A percentile compares a stretch with the other conserved stretches of the same genome.
These are phyloP conservation scores for Trametes polyzona DNA, from an alignment of 1,284 basidiomycete genomes.

Conservation along the genomic window DNA sequence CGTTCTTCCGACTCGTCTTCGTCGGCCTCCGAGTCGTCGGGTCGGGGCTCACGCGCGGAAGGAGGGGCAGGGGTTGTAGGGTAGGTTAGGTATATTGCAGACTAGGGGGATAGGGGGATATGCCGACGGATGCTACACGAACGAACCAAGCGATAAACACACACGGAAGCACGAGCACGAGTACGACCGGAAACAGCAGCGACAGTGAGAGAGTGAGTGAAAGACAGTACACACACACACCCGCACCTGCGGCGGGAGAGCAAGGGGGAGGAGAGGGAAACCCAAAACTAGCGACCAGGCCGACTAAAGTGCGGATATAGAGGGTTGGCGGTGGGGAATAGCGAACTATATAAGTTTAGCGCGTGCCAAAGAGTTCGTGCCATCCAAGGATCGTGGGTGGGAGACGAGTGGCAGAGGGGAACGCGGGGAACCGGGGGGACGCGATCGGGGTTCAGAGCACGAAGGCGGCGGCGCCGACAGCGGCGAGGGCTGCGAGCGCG, in stretches of 20 bases:
- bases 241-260: neutral
- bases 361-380: slow-evolving; percentile 16
- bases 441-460: slow-evolving; percentile 38
- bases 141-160: neutral
- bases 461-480: slow-evolving; percentile 45
- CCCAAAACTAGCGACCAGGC: neutral
- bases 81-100: neutral
- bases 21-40: too few relatives aligned
- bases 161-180: too few relatives aligned
- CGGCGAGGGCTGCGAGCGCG: slow-evolving; percentile 43
- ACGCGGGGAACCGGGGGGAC: too few relatives aligned
- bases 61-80: too few relatives aligned
- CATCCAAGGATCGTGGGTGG: neutral
- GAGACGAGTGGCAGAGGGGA: neutral
- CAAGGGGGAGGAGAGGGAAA: neutral
- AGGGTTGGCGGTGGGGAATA: slow-evolving; percentile 1
- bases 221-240: too few relatives aligned
- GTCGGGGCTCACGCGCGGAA: too few relatives aligned
- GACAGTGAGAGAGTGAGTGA: too few relatives aligned
- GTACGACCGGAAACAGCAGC: too few relatives aligned
- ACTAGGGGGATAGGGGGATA: neutral
- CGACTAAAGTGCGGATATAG: neutral
- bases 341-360: slow-evolving; percentile 21
- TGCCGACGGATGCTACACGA: neutral
- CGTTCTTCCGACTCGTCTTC: too few relatives aligned